phyloP scores from a whole-genome alignment of 768 basidiomycete species.

The Termitomyces titanicus region DNA sequence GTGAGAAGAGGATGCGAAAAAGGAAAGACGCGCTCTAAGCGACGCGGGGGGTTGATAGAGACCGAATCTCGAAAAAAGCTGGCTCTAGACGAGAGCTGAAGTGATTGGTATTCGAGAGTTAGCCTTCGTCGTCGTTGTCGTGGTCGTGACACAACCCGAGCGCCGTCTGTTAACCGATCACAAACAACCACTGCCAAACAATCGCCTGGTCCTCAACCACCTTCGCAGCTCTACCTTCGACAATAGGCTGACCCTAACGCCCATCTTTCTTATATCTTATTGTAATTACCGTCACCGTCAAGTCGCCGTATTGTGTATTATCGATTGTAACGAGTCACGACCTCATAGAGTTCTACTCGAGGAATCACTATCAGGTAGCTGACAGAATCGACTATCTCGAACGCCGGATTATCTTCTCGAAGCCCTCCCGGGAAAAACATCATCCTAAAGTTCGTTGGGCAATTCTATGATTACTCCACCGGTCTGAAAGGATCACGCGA shows the following conservation, averaged over 20 bases:
- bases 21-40: constrained; percentile 36
- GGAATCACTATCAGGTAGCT: neutral
- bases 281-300: neutral
- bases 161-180: constrained; percentile 17
- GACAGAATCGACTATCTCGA: too few species aligned
- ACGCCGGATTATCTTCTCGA: neutral
- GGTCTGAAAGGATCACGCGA: neutral
- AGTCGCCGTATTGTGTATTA: neutral
- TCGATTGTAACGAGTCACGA: neutral
- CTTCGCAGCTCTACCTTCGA: neutral
- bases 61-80: constrained; percentile 31
- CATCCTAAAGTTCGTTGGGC: neutral
- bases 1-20: constrained; percentile 25
- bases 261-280: neutral
- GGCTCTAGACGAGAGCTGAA: constrained; percentile 26
- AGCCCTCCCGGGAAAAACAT: neutral
- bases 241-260: too few species aligned
- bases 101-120: constrained; percentile 18
- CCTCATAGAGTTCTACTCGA: neutral
- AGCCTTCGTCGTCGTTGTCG: constrained; percentile 30
- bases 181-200: constrained; percentile 14
- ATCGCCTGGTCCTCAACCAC: neutral
- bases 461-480: too few species aligned
- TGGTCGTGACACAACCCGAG: constrained; percentile 20
- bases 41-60: constrained; percentile 22